phyloP scores from a whole-genome alignment of 2,329 filamentous ascomycete genomes.

The Beauveria medogensis region DNA sequence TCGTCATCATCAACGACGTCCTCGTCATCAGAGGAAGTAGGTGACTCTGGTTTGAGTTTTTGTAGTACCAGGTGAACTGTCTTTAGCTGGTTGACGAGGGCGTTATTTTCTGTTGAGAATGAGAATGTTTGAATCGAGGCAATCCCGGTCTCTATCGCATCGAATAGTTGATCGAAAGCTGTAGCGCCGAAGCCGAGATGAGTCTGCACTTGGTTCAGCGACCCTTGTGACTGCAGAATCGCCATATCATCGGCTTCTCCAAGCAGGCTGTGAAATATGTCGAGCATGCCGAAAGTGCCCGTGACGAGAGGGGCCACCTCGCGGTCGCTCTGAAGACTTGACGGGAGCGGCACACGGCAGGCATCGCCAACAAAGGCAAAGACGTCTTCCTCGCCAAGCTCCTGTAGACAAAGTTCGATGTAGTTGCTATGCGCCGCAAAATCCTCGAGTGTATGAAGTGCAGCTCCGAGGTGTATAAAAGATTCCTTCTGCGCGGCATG shows the following conservation, averaged over 20 bases:
- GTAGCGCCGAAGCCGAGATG: conserved; percentile 55
- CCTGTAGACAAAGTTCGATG: conserved; percentile 61
- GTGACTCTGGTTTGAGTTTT: conserved; percentile 16
- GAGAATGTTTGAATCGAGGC: conserved; percentile 18
- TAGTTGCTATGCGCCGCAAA: conserved; percentile 64
- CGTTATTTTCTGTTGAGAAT: conserved; percentile 17
- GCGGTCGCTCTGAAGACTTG: conserved; percentile 34
- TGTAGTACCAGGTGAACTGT: conserved; percentile 19
- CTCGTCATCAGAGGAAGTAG: conserved; percentile 14
- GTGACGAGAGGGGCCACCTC: conserved; percentile 63
- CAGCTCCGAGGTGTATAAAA: conserved; percentile 60
- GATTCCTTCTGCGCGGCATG: conserved; percentile 51
- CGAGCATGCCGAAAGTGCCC: conserved; percentile 45
- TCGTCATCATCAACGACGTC: conserved; percentile 16
- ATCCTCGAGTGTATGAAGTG: conserved; percentile 65
- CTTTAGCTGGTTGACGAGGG: conserved; percentile 21
- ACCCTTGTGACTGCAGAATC: conserved; percentile 41
- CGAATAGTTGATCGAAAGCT: conserved; percentile 24
- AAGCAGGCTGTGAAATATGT: conserved; percentile 60
- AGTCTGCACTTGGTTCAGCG: conserved; percentile 63
- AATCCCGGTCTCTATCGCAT: conserved; percentile 20
- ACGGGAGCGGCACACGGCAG: conserved; percentile 41
- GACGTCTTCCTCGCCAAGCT: conserved; percentile 58
- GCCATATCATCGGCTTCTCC: conserved; percentile 60
- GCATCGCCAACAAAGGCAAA: conserved; percentile 40